Conservation (phyloP, 306 rosid species). For the Alnus rubra region DNA sequence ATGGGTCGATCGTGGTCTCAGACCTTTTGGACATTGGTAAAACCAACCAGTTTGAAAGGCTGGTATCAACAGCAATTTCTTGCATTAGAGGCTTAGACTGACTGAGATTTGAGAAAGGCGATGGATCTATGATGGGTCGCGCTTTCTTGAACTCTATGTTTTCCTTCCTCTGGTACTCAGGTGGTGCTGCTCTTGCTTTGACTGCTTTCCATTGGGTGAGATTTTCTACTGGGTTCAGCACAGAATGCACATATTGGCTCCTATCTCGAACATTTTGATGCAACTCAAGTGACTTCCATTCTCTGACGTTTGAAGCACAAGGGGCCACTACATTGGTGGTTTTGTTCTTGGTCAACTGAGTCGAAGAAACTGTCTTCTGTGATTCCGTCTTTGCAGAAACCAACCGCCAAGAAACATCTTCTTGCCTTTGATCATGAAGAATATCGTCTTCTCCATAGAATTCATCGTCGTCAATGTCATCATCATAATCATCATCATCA, state of each 20-base stretch:
- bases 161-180: slow-evolving; percentile 63
- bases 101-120: slow-evolving; percentile 34
- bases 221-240: slow-evolving; percentile 77
- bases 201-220: slow-evolving; percentile 86
- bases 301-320: slow-evolving; percentile 4
- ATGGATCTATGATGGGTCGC: slow-evolving; percentile 31
- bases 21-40: slow-evolving; percentile 40
- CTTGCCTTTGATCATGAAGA: slow-evolving; percentile 33
- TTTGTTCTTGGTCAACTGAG: not conserved
- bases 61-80: slow-evolving; percentile 67
- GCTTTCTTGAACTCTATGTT: slow-evolving; percentile 38
- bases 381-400: slow-evolving; percentile 28
- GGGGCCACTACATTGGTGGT: not conserved
- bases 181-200: slow-evolving; percentile 61
- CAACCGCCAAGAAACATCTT: slow-evolving; percentile 26
- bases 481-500: slow-evolving; percentile 34
- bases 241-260: slow-evolving; percentile 48
- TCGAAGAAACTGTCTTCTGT: slow-evolving; percentile 1
- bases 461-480: slow-evolving; percentile 27
- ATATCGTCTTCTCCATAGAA: slow-evolving; percentile 22
- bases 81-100: slow-evolving; percentile 56
- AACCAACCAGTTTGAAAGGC: slow-evolving; percentile 80
- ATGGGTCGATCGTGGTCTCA: slow-evolving; percentile 27
- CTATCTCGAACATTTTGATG: slow-evolving; percentile 18
- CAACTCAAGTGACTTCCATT: not conserved